These are phyloP conservation scores for Tetrahymena elliotti DNA, from an alignment of 73 alveolate species.

Conservation along the genomic window DNA sequence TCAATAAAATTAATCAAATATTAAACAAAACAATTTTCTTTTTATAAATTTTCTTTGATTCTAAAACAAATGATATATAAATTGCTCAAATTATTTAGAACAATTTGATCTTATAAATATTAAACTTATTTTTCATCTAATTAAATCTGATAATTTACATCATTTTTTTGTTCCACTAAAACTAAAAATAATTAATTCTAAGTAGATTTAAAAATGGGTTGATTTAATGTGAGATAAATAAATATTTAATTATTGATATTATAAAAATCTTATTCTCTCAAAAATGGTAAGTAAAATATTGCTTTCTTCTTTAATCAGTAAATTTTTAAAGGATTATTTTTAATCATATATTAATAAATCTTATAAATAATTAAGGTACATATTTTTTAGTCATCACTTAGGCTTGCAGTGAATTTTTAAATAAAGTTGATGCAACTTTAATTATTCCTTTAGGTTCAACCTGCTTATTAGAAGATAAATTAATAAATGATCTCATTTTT, in stretches of 20 bases:
- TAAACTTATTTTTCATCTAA: not conserved
- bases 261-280: not conserved
- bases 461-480: not conserved
- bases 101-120: not conserved
- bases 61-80: no score
- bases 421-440: not conserved
- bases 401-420: not conserved
- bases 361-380: not conserved
- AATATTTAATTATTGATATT: not conserved
- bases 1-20: no score
- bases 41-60: no score
- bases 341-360: not conserved
- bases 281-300: not conserved
- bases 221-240: no score
- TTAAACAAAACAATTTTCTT: no score
- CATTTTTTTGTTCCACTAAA: no score
- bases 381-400: not conserved
- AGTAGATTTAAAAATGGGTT: no score
- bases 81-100: no score
- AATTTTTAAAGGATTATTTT: not conserved
- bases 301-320: not conserved
- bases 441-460: not conserved
- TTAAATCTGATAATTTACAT: not conserved
- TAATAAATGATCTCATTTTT: not conserved
- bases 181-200: no score